phyloP scores from a whole-genome alignment of 2,329 filamentous ascomycete species.

The Botrytis pseudocinerea region DNA sequence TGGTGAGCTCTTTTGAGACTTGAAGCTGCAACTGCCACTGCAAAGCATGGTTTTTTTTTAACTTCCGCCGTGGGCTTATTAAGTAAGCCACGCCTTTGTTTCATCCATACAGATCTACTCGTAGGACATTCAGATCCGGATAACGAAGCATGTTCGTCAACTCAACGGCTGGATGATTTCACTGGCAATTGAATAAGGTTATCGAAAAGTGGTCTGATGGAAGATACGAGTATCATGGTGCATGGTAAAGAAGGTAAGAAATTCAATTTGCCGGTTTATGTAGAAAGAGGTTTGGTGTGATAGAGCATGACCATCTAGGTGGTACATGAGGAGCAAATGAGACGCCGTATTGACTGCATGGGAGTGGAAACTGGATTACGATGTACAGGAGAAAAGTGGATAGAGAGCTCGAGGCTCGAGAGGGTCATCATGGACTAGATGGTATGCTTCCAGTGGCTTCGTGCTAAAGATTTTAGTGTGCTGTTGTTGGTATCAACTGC shows the following conservation, averaged over 20 bases:
- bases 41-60: not conserved
- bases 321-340: not conserved
- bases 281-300: not conserved
- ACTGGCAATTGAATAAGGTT: not conserved
- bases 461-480: not conserved
- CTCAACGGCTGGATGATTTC: not conserved
- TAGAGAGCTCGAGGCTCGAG: not conserved
- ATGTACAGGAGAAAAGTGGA: constrained; percentile 1
- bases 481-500: not conserved
- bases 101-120: not conserved
- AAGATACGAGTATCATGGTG: not conserved
- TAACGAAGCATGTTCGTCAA: not conserved
- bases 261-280: not conserved
- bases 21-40: not conserved
- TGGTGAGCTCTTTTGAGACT: not conserved
- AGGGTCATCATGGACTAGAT: not conserved
- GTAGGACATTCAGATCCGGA: not conserved
- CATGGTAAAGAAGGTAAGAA: not conserved
- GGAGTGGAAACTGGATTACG: not conserved
- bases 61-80: not conserved
- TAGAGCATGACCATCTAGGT: not conserved
- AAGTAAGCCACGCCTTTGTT: not conserved
- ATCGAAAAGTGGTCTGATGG: constrained; percentile 4
- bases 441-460: not conserved
- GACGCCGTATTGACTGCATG: not conserved